phyloP scores from a whole-genome alignment of 306 rosid genomes.

The Lathyrus sativus region DNA sequence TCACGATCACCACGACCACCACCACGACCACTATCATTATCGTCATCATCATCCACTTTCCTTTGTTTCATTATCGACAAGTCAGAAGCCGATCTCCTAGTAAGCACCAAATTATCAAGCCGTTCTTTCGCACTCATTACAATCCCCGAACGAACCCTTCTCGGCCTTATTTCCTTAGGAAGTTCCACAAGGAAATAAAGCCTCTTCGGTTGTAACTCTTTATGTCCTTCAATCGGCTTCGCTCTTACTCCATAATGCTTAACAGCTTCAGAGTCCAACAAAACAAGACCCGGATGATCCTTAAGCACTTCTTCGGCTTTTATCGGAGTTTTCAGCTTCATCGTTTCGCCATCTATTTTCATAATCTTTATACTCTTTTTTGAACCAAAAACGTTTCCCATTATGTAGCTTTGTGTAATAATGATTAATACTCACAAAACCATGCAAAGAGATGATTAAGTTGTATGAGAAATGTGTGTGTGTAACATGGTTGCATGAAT shows the following conservation, averaged over 20 bases:
- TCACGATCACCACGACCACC: not conserved
- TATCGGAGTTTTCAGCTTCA: conserved; percentile 69
- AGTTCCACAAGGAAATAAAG: conserved; percentile 84
- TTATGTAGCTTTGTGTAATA: conserved; percentile 25
- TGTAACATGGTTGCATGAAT: conserved; percentile 33
- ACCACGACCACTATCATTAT: not conserved
- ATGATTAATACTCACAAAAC: conserved; percentile 7
- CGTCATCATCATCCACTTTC: conserved; percentile 19
- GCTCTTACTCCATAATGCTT: conserved; percentile 86
- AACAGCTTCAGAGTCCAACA: conserved; percentile 79
- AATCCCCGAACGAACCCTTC: conserved; percentile 87
- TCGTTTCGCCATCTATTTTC: conserved; percentile 76
- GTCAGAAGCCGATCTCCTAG: conserved; percentile 79
- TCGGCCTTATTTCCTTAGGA: conserved; percentile 57
- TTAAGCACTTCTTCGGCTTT: conserved; percentile 63
- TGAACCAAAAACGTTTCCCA: conserved; percentile 81
- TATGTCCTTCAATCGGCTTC: conserved; percentile 60
- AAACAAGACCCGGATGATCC: conserved; percentile 70
- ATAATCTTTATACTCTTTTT: conserved; percentile 73
- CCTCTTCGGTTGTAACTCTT: conserved; percentile 57
- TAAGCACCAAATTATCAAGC: conserved; percentile 70
- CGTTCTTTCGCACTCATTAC: conserved; percentile 85
- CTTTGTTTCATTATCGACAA: conserved; percentile 62
- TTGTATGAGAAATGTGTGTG: not conserved
- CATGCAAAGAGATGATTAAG: conserved; percentile 7